A percentile compares a stretch with the other conserved stretches of the same genome.
Evolutionary conservation across 805 yeast genomes (phyloP).

Genomic region (Myxozyma neotropica): DNA sequence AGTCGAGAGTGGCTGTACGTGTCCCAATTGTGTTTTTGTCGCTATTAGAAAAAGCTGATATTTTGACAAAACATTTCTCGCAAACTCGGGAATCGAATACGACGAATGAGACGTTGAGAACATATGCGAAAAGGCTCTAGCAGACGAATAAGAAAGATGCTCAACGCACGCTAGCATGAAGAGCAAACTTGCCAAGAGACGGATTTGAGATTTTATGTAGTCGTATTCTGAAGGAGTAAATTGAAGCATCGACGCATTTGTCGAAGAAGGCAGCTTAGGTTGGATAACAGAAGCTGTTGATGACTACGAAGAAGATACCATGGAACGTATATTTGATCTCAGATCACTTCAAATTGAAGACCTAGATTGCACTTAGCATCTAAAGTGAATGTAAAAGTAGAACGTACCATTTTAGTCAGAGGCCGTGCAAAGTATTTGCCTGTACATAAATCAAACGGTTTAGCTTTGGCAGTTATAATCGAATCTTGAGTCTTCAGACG

Average conservation of each 20-base stretch:
- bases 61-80: conserved; percentile 39
- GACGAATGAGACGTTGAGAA: conserved; percentile 34
- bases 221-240: conserved; percentile 40
- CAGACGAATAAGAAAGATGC: conserved; percentile 47
- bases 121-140: conserved; percentile 41
- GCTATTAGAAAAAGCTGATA: conserved; percentile 38
- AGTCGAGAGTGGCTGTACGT: conserved; percentile 35
- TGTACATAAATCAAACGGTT: not conserved
- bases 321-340: conserved; percentile 3
- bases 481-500: conserved; percentile 23
- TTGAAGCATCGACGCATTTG: conserved; percentile 27
- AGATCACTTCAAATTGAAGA: conserved; percentile 6
- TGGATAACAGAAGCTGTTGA: conserved; percentile 29
- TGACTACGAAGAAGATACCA: conserved; percentile 19
- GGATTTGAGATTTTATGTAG: conserved; percentile 44
- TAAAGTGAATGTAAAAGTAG: too few relatives aligned
- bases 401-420: conserved; percentile 8
- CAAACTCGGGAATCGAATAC: conserved; percentile 37
- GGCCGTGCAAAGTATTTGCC: not conserved
- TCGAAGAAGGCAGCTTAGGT: conserved; percentile 27
- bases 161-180: conserved; percentile 45
- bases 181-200: conserved; percentile 45
- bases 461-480: conserved; percentile 14
- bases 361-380: too few relatives aligned
- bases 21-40: conserved; percentile 38